These are phyloP conservation scores for Mortierella sp. DNA, from an alignment of 371 early-diverging fungal species.

Conservation along the genomic window DNA sequence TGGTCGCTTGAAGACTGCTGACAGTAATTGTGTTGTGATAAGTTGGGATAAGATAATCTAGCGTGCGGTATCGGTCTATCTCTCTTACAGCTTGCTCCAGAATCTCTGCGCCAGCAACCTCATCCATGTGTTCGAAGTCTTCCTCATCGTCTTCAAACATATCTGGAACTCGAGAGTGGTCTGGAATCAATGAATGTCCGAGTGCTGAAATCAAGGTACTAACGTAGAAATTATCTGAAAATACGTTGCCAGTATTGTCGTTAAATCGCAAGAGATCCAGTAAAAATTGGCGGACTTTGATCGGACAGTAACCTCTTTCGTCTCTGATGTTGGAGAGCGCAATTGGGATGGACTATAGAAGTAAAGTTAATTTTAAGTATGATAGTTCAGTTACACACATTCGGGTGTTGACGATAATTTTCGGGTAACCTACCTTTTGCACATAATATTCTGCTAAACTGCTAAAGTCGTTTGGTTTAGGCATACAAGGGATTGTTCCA, in stretches of 20 bases:
- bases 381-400: neutral
- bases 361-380: too few species aligned
- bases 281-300: slow-evolving; percentile 74
- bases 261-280: slow-evolving; percentile 86
- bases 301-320: slow-evolving; percentile 74
- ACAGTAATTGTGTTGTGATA: slow-evolving; percentile 89
- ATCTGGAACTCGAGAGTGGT: slow-evolving; percentile 49
- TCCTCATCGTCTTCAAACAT: slow-evolving; percentile 54
- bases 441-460: slow-evolving; percentile 89
- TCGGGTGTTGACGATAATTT: neutral
- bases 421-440: slow-evolving; percentile 70
- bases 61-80: slow-evolving; percentile 82
- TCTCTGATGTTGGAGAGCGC: slow-evolving; percentile 82
- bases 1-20: slow-evolving; percentile 76
- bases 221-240: slow-evolving; percentile 87
- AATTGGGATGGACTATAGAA: slow-evolving; percentile 72
- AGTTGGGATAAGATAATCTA: slow-evolving; percentile 87
- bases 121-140: slow-evolving; percentile 61
- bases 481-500: slow-evolving; percentile 70
- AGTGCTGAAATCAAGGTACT: slow-evolving; percentile 78
- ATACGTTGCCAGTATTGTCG: slow-evolving; percentile 92
- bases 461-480: slow-evolving; percentile 89
- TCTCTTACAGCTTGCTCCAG: slow-evolving; percentile 69
- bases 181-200: slow-evolving; percentile 76
- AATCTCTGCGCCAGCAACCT: slow-evolving; percentile 56